Base-by-base conservation (phyloP, 768 basidiomycete genomes). In the Mrakia gelida region DNA sequence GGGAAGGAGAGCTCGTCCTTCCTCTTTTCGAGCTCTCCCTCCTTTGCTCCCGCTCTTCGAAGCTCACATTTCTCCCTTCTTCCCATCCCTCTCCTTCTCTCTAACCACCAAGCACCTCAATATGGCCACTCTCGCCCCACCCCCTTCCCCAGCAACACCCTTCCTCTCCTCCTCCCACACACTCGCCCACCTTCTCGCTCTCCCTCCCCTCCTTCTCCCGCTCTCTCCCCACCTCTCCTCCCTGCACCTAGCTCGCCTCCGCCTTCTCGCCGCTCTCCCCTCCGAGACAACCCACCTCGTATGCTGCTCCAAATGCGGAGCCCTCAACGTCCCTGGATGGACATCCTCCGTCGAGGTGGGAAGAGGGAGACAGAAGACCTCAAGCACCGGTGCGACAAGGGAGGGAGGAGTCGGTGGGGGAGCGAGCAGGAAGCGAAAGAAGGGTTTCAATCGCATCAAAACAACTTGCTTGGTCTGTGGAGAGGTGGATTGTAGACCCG, bases 241-340 rank as follows among this genome's bases (percentile, higher is more conserved):
- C 34, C 56, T 73, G 6, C 72, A 73, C 72, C 72, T 73, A 56
- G 72, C 72, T 8, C 52, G 72, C 16, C 72, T 73, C 23, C 72
- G 72, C 28, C 72, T 73, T 1, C 72, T 73, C 32, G 49, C 72
- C 0, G 49, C 72, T 10, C 72, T 73, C 52, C 72, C 72, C 6
- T 61, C 52, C 15, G 49, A 73, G n/a, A 41, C 72, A 23, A 73
- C 72, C 21, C 52, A 49, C 34, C 49, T 54, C 32, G 21, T 73
- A 28, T 73, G 54, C 72, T 73, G 72, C 56, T 41, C 56, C 4
- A 73, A 73, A 73, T 73, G 72, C 34, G 72, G 54, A 32, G 72
- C 72, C 5, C 72, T 73, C 52, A 32, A 49, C 54, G 72, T 73
- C 7, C 72, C 72, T 6, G 52, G 34, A 8, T 52, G 52, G 34